These are phyloP conservation scores for Monosporascus sp. DNA, from an alignment of 2,329 filamentous ascomycete species.

Conservation along the genomic window DNA sequence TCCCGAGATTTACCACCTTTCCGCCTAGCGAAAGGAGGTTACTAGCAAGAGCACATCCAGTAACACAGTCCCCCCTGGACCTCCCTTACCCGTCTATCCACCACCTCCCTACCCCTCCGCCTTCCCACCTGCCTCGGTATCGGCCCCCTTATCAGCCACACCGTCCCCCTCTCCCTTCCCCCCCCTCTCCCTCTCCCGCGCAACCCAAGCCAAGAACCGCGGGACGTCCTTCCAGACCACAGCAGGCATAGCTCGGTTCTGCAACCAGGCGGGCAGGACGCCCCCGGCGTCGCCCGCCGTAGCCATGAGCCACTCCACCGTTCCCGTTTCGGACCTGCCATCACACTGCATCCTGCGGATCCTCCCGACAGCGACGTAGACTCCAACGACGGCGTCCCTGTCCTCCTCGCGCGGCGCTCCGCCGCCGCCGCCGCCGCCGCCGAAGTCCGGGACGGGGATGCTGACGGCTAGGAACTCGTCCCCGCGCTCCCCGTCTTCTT, in stretches of 20 bases:
- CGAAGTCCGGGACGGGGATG: constrained; percentile 45
- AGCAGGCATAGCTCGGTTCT: constrained; percentile 57
- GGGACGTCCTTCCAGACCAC: constrained; percentile 67
- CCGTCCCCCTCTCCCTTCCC: neutral
- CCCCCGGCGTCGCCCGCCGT: constrained; percentile 69
- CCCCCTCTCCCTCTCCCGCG: constrained; percentile 33
- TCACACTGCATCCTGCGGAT: constrained; percentile 39
- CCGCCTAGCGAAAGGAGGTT: no score
- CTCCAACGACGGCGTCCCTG: constrained; percentile 46
- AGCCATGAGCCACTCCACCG: constrained; percentile 72
- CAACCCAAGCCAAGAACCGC: constrained; percentile 60
- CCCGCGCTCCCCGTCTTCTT: constrained; percentile 15
- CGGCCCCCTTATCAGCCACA: neutral
- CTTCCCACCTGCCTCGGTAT: constrained; percentile 1
- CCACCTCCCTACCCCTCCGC: neutral
- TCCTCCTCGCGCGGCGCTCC: constrained; percentile 19
- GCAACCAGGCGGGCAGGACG: constrained; percentile 58
- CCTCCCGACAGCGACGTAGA: constrained; percentile 62
- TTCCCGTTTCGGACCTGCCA: constrained; percentile 17
- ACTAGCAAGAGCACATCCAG: no score
- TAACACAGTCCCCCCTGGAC: no score
- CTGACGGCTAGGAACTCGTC: constrained; percentile 53
- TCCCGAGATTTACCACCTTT: no score
- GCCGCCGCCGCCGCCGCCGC: constrained; percentile 20
- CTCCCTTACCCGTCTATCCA: neutral